Base-by-base conservation (phyloP, 1,139 yeast species). In the Geotrichum reessii region DNA sequence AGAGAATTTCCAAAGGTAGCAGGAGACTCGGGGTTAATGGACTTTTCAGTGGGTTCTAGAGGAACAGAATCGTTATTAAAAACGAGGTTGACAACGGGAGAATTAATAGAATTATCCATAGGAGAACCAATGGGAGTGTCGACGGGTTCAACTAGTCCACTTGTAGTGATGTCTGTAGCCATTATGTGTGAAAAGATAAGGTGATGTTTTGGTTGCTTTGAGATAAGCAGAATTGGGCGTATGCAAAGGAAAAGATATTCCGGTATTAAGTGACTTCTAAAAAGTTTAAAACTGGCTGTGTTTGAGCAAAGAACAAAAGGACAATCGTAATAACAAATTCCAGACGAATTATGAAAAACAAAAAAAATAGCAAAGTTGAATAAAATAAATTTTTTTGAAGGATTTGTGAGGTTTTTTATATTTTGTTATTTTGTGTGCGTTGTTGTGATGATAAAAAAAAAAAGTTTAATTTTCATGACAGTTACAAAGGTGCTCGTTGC, bases 1-100 rank as follows among this genome's bases (percentile, higher is more conserved):
- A 61, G 62, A 24, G 76, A 37, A 14, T 49, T 28, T n/a, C 50
- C 55, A 12, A 11, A 31, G 17, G 48, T 31, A n/a, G 50, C 3
- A 4, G 53, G 27, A 9, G 48, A 7, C 6, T 46, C 46, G n/a
- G 48, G 33, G 24, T n/a, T 50, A 25, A 22, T 31, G 6, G 17
- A 12, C 11, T 44, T 19, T 19, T 9, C 47, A 28, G 47, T 40
- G 21, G 56, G 40, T 11, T 47, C 49, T 11, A 47, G 47, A 25
- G 52, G 14, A 47, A 52, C 53, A 42, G 58, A 48, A 22, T 54
- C 58, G 40, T 48, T 49, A 17, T 48, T 49, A 17, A 53, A 33
- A 44, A 24, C 21, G 21, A 52, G 49, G 28, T 53, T 21, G 40
- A 46, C 48, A 31, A 24, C 12, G 21, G 55, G 44, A 28, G 57